Percentiles rank a stretch among this genome's conserved stretches.
Evolutionary conservation across 2,329 filamentous ascomycete genomes (phyloP).

Genomic region (Pseudocercospora pini-densiflorae): DNA sequence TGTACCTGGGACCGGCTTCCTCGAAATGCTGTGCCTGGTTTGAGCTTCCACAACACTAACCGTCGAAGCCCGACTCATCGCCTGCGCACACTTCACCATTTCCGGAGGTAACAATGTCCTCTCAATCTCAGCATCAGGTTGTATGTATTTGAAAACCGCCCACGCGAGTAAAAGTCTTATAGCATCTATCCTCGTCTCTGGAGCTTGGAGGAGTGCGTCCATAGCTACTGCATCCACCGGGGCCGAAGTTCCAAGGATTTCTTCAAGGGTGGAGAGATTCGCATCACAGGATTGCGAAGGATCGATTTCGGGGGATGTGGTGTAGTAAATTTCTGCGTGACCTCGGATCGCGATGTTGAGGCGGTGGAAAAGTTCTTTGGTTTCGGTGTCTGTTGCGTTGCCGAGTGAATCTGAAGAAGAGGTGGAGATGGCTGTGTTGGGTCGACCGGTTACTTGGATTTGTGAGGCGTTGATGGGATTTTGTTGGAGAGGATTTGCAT

Average conservation of each 20-base stretch:
- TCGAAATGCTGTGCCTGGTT: not conserved
- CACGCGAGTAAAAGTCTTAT: slow-evolving; percentile 25
- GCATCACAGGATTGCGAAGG: slow-evolving; percentile 7
- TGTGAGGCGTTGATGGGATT: not conserved
- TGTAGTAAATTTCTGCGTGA: slow-evolving; percentile 17
- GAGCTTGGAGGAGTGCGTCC: slow-evolving; percentile 17
- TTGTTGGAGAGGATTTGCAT: not conserved
- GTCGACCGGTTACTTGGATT: not conserved
- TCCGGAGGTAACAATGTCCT: slow-evolving; percentile 23
- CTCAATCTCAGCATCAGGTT: slow-evolving; percentile 16
- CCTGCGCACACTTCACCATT: slow-evolving; percentile 21
- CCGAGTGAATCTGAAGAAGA: slow-evolving; percentile 4
- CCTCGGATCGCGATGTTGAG: slow-evolving; percentile 17
- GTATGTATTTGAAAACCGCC: slow-evolving; percentile 20
- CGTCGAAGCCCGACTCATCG: slow-evolving; percentile 12
- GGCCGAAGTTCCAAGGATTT: slow-evolving; percentile 10
- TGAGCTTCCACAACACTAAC: not conserved
- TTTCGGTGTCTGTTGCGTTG: slow-evolving; percentile 14
- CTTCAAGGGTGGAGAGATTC: slow-evolving; percentile 12
- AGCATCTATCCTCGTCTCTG: slow-evolving; percentile 17
- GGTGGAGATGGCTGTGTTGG: not conserved
- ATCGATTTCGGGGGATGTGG: slow-evolving; percentile 1
- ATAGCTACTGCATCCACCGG: slow-evolving; percentile 16
- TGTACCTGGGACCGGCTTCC: not conserved
- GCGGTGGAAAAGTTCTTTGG: slow-evolving; percentile 9